Evolutionary conservation across 805 yeast genomes (phyloP), one percentile per base, ranked within the genome.

Genomic region (Wickerhamiella nectarea): DNA sequence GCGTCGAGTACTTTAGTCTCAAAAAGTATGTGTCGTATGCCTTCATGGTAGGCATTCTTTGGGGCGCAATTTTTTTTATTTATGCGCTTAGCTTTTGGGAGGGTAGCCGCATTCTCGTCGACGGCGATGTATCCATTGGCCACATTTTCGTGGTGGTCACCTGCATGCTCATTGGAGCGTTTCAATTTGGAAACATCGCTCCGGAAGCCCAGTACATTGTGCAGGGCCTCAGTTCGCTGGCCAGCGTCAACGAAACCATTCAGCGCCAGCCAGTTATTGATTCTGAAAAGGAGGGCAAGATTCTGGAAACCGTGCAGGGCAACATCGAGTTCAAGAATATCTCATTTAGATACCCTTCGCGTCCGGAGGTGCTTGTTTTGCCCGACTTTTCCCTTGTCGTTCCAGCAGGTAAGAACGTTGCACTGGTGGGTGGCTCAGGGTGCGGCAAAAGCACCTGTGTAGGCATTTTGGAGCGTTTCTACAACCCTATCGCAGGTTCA

Each of bases 371-470:
- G 50, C 80, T 84, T 38, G 91, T 89, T 47, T 68, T 89, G 52
- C 70, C 73, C 19, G 77, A 86, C 59, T 84, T 86, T 34, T 65
- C 75, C 3, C 81, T 89, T 52, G 73, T 75, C 2, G 78, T 89
- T 26, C 86, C 89, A 10, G 85, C 94, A 3, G 97, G 97, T 5
- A 64, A 78, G 55, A 86, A 85, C 51, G 94, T 87, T 26, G 97
- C 96, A 10, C 74, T 89, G 50, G 98, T 89, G 12, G 98, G 98
- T 2, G 93, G 94, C 6, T 81, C 94, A 2, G 98, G 98, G 3
- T 79, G 89, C 52, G 98, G 98, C 33, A 89, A 89, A 64, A 85
- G 95, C 0, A 89, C 98, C 0, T 74, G 89, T 34, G 67, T 89
- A 50, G 76, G 87, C 55, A 63, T 89, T 25, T 78, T 85, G 1